Evolutionary conservation across 2,329 filamentous ascomycete species (phyloP), one percentile per base, ranked within the genome.

Genomic region (Arthrobotrys entomopaga): DNA sequence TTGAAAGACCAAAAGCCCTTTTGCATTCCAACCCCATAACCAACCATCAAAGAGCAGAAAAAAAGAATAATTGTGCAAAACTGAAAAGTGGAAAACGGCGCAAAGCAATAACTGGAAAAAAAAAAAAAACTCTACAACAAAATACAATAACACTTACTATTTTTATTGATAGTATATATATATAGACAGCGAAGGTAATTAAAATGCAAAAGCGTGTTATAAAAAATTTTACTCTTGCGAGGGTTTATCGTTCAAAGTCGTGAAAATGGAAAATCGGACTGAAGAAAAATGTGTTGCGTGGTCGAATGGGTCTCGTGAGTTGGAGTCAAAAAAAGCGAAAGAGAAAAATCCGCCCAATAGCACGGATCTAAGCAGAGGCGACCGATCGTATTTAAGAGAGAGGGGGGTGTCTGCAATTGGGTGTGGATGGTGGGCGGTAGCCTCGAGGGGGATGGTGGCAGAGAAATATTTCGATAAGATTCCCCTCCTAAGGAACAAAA

Each of bases 341-440:
- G 60, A 61, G 40, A 63, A 49, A 54, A 70, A 70, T 49, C 53
- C 63, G 58, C 70, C 70, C 70, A 74, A 67, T 74, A 67, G 67
- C 61, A 74, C 63, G 70, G 70, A 61, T 63, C 52, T 63, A 59
- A 59, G 42, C 40, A 65, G 61, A 19, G 69, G 70, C 63, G 63
- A 67, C 63, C 40, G 70, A 67, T 67, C 63, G 63, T 74, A 67
- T 74, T 67, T 74, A 67, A 63, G 57, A 74, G 60, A 58, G 50
- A 53, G 61, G 50, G 61, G 49, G 54, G 49, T 52, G 8, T n/a
- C n/a, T 61, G 50, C 53, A 13, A 26, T 58, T 65, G 63, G 50
- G 11, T 22, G n/a, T 48, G 38, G 19, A 19, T 46, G 19, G 22
- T 7, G 8, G 43, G 8, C n/a, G 8, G 8, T 16, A n/a, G 8